phyloP scores from a whole-genome alignment of 1,139 yeast genomes.

The Yamadazyma siamensis region DNA sequence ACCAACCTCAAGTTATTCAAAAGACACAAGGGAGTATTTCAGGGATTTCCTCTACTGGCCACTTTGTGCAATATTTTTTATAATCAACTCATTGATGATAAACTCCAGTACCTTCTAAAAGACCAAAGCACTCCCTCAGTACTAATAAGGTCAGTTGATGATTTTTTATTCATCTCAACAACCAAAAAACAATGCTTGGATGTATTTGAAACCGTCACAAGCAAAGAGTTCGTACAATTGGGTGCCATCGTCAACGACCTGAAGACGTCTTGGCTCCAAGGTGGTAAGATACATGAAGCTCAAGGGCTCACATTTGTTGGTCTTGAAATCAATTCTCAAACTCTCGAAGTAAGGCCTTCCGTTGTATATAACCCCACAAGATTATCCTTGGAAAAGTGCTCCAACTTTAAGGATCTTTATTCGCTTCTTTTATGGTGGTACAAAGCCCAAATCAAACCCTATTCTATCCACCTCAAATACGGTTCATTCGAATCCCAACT shows the following conservation, averaged over 20 bases:
- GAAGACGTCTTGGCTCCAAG: conserved; percentile 41
- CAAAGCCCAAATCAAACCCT: conserved; percentile 13
- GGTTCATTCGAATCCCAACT: conserved; percentile 8
- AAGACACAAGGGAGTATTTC: conserved; percentile 73
- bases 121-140: conserved; percentile 23
- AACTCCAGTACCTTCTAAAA: conserved; percentile 26
- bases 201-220: conserved; percentile 17
- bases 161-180: conserved; percentile 68
- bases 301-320: conserved; percentile 29
- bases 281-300: conserved; percentile 2
- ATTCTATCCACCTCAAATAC: conserved; percentile 10
- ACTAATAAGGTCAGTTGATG: conserved; percentile 76
- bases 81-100: conserved; percentile 54
- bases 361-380: conserved; percentile 9
- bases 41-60: conserved; percentile 80
- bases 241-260: conserved; percentile 58
- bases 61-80: conserved; percentile 73
- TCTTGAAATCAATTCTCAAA: conserved; percentile 20
- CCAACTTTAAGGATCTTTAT: conserved; percentile 15
- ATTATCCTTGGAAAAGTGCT: conserved; percentile 12
- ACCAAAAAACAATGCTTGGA: conserved; percentile 16
- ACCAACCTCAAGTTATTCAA: conserved; percentile 16
- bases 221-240: conserved; percentile 40
- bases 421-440: conserved; percentile 15
- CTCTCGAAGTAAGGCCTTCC: conserved; percentile 13